Evolutionary conservation across 805 yeast genomes (phyloP), one percentile per base, ranked within the genome.

Genomic region (Yarrowia porcina): DNA sequence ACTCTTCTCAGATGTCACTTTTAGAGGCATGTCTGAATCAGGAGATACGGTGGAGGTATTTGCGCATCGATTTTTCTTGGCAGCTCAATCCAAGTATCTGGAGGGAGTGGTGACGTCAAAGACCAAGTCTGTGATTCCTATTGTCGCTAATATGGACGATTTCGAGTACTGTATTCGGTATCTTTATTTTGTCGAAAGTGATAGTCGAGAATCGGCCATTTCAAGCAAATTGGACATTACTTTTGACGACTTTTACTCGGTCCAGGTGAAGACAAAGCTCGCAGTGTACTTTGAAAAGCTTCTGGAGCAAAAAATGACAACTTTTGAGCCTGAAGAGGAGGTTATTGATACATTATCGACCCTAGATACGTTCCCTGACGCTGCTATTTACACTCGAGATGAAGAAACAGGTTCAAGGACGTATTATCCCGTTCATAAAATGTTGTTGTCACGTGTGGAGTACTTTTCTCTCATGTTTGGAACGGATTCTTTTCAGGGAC

Each of bases 401-500:
- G 39, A 32, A n/a, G 56, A 49, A 3, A 49, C 56, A 6, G 56
- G 56, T 0, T 49, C 56, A 0, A 27, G 56, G 13, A 49, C 56
- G 4, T 78, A 77, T 64, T 88, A 83, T 68, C 92, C 93, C 0
- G 84, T 79, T 5, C 89, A 89, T 71, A 76, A 85, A 42, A 79
- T 88, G 0, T 80, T 88, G 54, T 70, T 89, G 23, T 72, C 79
- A 5, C 74, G 91, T 41, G 81, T 88, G 2, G 87, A 82, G 45
- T 88, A 86, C 71, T 89, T 83, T 68, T 82, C 79, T 59, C 79
- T 83, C 2, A 80, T 88, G 86, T 83, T 89, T 69, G 45, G 42
- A 2, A 25, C 42, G 8, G 45, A 52, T 17, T 12, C 45, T 6
- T 27, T 35, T 18, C 42, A 50, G 42, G 39, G 39, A 5, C 23